Evolutionary conservation across 164 flowering plant genomes (phyloP).

Genomic region (Vitis riparia): DNA sequence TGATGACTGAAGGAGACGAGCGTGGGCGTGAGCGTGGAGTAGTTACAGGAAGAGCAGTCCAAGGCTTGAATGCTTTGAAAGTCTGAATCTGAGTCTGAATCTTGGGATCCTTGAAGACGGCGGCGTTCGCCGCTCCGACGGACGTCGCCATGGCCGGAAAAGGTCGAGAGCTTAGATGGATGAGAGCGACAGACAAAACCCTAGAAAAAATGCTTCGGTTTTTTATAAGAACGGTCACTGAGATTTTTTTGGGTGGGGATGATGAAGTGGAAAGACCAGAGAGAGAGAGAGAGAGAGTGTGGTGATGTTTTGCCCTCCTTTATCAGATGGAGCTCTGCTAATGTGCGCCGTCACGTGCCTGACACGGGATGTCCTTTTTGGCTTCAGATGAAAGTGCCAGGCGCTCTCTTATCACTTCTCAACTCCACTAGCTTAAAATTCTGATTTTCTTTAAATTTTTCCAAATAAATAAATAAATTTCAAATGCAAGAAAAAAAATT

Average conservation of each 20-base stretch:
- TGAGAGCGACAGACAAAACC: not conserved
- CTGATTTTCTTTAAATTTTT: too few species aligned
- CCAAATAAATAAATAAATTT: too few species aligned
- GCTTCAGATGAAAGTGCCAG: too few species aligned
- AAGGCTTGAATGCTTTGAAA: conserved; percentile 52
- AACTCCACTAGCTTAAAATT: too few species aligned
- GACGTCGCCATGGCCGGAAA: conserved; percentile 48
- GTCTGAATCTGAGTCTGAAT: conserved; percentile 36
- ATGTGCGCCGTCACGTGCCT: conserved; percentile 28
- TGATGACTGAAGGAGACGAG: conserved; percentile 29
- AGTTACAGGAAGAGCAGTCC: conserved; percentile 30
- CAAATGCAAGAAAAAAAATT: too few species aligned
- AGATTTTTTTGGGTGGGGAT: not conserved
- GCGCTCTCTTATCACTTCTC: too few species aligned
- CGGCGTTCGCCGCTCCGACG: conserved; percentile 55
- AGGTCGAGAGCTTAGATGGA: too few species aligned
- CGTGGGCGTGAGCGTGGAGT: conserved; percentile 16
- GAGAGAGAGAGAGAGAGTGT: too few species aligned
- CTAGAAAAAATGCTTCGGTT: conserved; percentile 1
- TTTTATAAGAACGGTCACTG: too few species aligned
- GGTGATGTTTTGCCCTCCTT: not conserved
- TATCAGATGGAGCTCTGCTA: conserved; percentile 9
- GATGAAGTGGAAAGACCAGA: not conserved
- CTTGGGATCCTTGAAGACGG: conserved; percentile 41
- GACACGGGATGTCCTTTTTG: conserved; percentile 12